Evolutionary conservation across 2,329 filamentous ascomycete genomes (phyloP).

Genomic region (Chaetomiaceae sp.): DNA sequence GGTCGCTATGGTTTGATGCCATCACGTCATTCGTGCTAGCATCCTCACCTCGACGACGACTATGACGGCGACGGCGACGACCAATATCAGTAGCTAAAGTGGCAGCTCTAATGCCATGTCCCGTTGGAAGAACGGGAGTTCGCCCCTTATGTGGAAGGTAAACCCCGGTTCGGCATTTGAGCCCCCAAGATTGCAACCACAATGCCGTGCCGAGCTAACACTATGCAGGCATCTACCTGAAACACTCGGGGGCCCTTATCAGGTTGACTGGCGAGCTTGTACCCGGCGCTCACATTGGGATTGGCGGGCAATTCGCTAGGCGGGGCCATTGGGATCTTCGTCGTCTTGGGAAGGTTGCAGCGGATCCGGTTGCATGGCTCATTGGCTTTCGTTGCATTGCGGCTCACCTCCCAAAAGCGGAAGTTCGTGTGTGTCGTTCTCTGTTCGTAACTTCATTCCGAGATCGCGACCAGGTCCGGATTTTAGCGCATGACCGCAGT

Average conservation of each 20-base stretch:
- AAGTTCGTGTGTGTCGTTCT: neutral
- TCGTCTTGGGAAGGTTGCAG: slow-evolving; percentile 12
- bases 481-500: neutral
- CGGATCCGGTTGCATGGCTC: neutral
- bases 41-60: too few relatives aligned
- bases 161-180: neutral
- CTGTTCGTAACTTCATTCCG: too few relatives aligned
- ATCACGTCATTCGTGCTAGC: too few relatives aligned
- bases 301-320: too few relatives aligned
- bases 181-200: neutral
- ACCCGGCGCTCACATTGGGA: neutral
- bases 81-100: too few relatives aligned
- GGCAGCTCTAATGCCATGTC: too few relatives aligned
- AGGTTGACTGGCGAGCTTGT: neutral
- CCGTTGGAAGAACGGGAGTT: neutral
- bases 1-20: too few relatives aligned
- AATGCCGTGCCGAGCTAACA: neutral
- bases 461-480: neutral
- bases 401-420: slow-evolving; percentile 5
- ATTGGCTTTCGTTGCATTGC: too few relatives aligned
- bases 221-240: neutral
- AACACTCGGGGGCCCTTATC: neutral
- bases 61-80: too few relatives aligned
- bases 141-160: neutral
- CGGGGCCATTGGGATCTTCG: neutral